Evolutionary conservation across 768 basidiomycete genomes (phyloP), one percentile per base, ranked within the genome.

Genomic region (Pulveroboletus sp.): DNA sequence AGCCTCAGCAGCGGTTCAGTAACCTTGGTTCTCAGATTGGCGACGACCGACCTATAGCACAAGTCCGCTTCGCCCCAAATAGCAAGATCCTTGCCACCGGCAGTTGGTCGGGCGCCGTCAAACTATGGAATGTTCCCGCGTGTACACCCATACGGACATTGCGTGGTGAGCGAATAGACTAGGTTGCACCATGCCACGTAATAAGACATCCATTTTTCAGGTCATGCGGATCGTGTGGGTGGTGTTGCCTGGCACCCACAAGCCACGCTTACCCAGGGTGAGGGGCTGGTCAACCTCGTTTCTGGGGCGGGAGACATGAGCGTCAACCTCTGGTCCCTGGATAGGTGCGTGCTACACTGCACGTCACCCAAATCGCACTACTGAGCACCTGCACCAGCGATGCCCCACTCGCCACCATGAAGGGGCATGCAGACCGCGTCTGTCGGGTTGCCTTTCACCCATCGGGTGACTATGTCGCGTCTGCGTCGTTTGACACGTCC

Each of bases 1-100:
- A 34, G 17, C 17, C 16, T n/a, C 23, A 20, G 2, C 58, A 94
- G 91, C 89, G 84, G 68, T 94, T 90, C 68, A 77, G 83, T 40
- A 95, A 94, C 60, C 81, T 98, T 38, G 97, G 97, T 20, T 97
- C 97, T 0, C 95, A 98, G 76, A 94, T 98, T 57, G 97, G 94
- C 46, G 97, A 97, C 66, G 94, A 97, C 57, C 80, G 97, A 36
- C 94, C 97, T 1, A 82, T 98, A 55, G 87, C 93, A 2, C 85
- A 89, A 71, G 90, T 97, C 24, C 87, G 97, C 33, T 98, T 98
- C 67, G 82, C 95, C 4, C 97, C 97, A 8, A 89, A 97, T 65
- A 88, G 87, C 64, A 70, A 89, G 61, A 77, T 88, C 49, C 79
- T 97, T 40, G 89, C 93, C 5, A 95, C 95, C 2, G 94, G 89